Base-by-base conservation (phyloP, 441 rosid genomes). In the Daphne laureola region DNA sequence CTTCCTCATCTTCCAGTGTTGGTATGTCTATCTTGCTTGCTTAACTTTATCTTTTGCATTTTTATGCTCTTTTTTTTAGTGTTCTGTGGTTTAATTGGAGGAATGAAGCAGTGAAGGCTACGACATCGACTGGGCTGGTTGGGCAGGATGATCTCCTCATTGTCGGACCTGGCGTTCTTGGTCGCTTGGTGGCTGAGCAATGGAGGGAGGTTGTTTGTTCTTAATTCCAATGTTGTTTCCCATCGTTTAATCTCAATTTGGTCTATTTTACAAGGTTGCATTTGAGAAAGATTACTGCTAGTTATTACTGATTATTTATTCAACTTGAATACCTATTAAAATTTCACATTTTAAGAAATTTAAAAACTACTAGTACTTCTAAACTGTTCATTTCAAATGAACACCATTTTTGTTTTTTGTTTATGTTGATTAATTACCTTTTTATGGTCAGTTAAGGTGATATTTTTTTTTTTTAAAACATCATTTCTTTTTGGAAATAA, bases 131-230 rank as follows among this genome's bases (percentile, higher is more conserved):
- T 14, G 78, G 80, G 16, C 40, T 64, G 54, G 79, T 86, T 46
- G 94, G 91, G 6, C 73, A 76, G 64, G 59, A 71, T 52, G 96
- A 92, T 84, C 70, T 92, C 57, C 71, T 88, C 53, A 84, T 88
- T 51, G 85, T 88, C 17, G 98, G 98, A 48, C 90, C 98, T 0
- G 96, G 98, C 49, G 96, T 89, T 73, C 95, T 92, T 53, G 96
- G 98, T 66, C 94, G 94, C 41, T 75, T 86, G 61, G 97, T 86
- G 36, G 96, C 96, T 35, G 71, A 83, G 70, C 55, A 80, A 55
- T 90, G 96, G 98, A 73, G 73, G 54, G 66, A 78, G 89, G 95
- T 87, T 67, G 12, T 16, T 27, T 4, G 25, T 60, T 62, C 4
- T 59, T 48, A 0, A 0, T 14, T 31, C 38, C 9, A 2, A 31